phyloP scores from a whole-genome alignment of 2,329 filamentous ascomycete species.

The Penicillium sp. region DNA sequence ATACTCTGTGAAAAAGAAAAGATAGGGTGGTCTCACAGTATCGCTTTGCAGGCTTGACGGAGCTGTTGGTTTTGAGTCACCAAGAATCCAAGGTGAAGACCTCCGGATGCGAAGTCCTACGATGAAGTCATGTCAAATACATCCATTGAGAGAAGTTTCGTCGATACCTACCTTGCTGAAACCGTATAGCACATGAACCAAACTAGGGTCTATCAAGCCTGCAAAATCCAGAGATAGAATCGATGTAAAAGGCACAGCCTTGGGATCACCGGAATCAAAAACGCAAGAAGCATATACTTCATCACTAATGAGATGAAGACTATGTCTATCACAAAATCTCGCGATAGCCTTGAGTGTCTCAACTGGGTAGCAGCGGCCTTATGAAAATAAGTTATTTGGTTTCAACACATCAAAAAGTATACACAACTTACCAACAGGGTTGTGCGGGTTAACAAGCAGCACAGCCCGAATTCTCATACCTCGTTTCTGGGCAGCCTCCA shows the following conservation, averaged over 20 bases:
- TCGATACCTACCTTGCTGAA: conserved; percentile 36
- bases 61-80: conserved; percentile 28
- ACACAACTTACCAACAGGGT: conserved; percentile 40
- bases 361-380: conserved; percentile 47
- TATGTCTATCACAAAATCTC: conserved; percentile 49
- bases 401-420: neutral
- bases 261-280: conserved; percentile 42
- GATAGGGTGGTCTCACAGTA: conserved; percentile 28
- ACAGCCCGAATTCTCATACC: conserved; percentile 43
- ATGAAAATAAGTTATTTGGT: conserved; percentile 10
- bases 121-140: conserved; percentile 29
- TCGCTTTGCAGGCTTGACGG: conserved; percentile 28
- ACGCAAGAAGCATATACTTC: conserved; percentile 58
- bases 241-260: conserved; percentile 46
- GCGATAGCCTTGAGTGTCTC: conserved; percentile 48
- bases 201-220: conserved; percentile 47
- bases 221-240: conserved; percentile 45
- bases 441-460: conserved; percentile 47
- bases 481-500: conserved; percentile 29
- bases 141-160: conserved; percentile 25
- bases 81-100: conserved; percentile 31
- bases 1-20: too few species aligned
- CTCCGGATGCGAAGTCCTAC: conserved; percentile 34
- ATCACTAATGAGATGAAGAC: conserved; percentile 56
- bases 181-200: conserved; percentile 52